phyloP scores from a whole-genome alignment of 208 protist genomes.

The Porcisia deanei region DNA sequence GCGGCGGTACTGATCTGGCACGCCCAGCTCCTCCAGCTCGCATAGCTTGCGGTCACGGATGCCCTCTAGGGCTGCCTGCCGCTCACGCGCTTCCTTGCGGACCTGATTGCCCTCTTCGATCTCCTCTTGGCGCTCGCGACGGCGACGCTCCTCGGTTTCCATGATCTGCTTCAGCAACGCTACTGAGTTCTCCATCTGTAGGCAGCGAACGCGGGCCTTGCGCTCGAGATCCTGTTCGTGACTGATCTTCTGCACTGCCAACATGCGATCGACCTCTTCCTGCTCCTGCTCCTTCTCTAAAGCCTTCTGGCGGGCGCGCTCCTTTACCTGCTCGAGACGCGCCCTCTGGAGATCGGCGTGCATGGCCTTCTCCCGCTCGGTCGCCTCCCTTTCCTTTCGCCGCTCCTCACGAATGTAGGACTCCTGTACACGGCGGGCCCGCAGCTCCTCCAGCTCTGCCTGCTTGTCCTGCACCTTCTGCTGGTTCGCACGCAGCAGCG shows the following conservation, averaged over 20 bases:
- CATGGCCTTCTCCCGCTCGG: constrained; percentile 54
- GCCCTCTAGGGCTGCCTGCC: constrained; percentile 82
- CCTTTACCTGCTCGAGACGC: constrained; percentile 82
- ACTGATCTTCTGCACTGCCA: constrained; percentile 83
- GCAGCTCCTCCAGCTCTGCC: constrained; percentile 91
- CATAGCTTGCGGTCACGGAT: constrained; percentile 84
- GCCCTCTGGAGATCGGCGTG: constrained; percentile 75
- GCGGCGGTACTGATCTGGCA: constrained; percentile 80
- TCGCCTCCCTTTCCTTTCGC: constrained; percentile 80
- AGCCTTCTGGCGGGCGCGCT: constrained; percentile 67
- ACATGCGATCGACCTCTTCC: constrained; percentile 88
- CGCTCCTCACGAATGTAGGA: constrained; percentile 79
- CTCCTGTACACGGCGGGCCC: constrained; percentile 89
- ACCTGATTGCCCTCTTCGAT: constrained; percentile 90
- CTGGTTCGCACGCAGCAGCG: constrained; percentile 85
- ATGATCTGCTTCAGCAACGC: constrained; percentile 90
- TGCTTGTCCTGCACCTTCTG: constrained; percentile 92
- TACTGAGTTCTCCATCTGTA: constrained; percentile 84
- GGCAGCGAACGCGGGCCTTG: constrained; percentile 50
- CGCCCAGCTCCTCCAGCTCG: constrained; percentile 74
- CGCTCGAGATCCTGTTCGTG: constrained; percentile 74
- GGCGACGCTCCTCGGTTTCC: constrained; percentile 89
- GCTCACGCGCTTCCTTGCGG: constrained; percentile 66
- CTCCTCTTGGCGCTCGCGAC: constrained; percentile 83
- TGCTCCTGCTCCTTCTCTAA: constrained; percentile 61